phyloP scores from a whole-genome alignment of 306 rosid genomes.

The Prunus padus region DNA sequence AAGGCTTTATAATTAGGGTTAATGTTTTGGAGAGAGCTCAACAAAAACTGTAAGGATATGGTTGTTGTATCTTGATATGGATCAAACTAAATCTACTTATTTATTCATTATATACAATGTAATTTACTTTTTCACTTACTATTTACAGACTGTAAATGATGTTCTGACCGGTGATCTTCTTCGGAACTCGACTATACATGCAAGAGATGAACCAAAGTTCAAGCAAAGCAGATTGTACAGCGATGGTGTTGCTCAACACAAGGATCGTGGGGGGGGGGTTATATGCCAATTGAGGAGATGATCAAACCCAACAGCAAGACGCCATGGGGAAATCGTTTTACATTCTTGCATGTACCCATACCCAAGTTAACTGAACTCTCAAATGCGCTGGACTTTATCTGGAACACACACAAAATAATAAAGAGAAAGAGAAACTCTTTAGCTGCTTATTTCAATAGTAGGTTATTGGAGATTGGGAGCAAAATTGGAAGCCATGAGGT shows the following conservation, averaged over 20 bases:
- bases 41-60: too few relatives aligned
- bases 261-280: slow-evolving; percentile 42
- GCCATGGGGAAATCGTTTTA: slow-evolving; percentile 50
- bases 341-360: slow-evolving; percentile 50
- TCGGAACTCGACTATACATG: slow-evolving; percentile 52
- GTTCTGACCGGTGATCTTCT: slow-evolving; percentile 48
- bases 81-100: too few relatives aligned
- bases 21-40: too few relatives aligned
- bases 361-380: slow-evolving; percentile 33
- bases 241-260: slow-evolving; percentile 53
- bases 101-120: too few relatives aligned
- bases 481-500: slow-evolving; percentile 53
- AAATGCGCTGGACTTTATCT: slow-evolving; percentile 40
- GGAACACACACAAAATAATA: slow-evolving; percentile 37
- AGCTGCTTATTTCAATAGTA: slow-evolving; percentile 31
- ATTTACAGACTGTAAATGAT: slow-evolving; percentile 48
- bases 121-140: too few relatives aligned
- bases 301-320: slow-evolving; percentile 13
- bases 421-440: slow-evolving; percentile 46
- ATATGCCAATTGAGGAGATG: slow-evolving; percentile 52
- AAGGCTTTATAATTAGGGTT: too few relatives aligned
- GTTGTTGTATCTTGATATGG: too few relatives aligned
- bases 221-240: slow-evolving; percentile 40
- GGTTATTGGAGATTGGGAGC: slow-evolving; percentile 39
- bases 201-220: slow-evolving; percentile 34